Evolutionary conservation across 805 yeast genomes (phyloP), one percentile per base, ranked within the genome.

Genomic region (Kregervanrija fluxuum): DNA sequence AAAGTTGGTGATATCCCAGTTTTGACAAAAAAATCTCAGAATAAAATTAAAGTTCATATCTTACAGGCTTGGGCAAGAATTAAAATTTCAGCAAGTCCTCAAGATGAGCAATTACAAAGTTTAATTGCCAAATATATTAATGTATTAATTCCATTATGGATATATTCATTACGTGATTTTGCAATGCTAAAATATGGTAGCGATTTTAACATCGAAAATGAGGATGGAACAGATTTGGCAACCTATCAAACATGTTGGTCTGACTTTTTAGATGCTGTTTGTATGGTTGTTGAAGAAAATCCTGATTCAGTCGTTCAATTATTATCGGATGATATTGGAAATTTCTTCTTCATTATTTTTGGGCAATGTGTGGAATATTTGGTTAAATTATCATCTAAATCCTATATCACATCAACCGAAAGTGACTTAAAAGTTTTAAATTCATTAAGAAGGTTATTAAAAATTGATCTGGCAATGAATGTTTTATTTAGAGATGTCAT

Each of bases 311-410:
- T 84, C 14, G 60, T 67, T 5, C 64, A 68, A 2, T 68, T 77
- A 33, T 60, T 86, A 38, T 73, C 70, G 5, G 79, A 73, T 10
- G 89, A 82, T 48, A 66, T 77, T 1, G 69, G 74, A 4, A 78
- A 77, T 48, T 85, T 89, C 52, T 81, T 85, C 62, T 85, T 87
- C 57, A 82, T 89, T 30, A 61, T 90, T 35, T 85, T 84, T 64
- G 85, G 96, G 10, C 85, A 86, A 52, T 87, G 96, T 59, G 71
- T 89, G 40, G 95, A 86, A 53, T 76, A 83, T 0, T 68, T 89
- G 48, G 73, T 83, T 40, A 74, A 73, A 41, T 35, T 49, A n/a
- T 61, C 64, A 14, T 55, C 60, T 4, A 54, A 50, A 22, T 33
- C 47, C 2, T 41, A 40, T 34, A 33, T 45, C 9, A 41, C 49